Base-by-base conservation (phyloP, 192 early-diverging fungal genomes). In the Backusella australiensis region DNA sequence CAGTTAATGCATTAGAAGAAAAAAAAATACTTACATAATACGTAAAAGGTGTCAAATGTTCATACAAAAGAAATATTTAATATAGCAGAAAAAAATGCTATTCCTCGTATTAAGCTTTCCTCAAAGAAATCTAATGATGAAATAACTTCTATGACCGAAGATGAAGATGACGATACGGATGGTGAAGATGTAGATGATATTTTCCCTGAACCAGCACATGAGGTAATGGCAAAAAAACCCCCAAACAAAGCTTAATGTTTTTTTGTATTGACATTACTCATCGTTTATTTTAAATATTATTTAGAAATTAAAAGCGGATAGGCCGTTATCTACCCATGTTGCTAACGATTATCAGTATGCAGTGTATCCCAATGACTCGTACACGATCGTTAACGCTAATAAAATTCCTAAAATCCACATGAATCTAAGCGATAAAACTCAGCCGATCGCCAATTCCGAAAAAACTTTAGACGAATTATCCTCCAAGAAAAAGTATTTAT, bases 141-240 rank as follows among this genome's bases (percentile, higher is more conserved):
- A 63, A 63, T 63, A 34, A 68, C 67, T 36, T 68, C 35, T 36
- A 68, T 68, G 67, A 68, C 67, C 7, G 74, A 67, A 15, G 74
- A 75, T 19, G 74, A 75, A 19, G 29, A 15, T 12, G 65, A 66
- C 21, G 74, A 75, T 67, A 63, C 65, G 11, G 65, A 75, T 35
- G 72, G 17, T 35, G 49, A 73, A 21, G 63, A 75, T 19, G 74
- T 75, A 6, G 72, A 74, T 23, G 53, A 74, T 35, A 21, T 67
- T 12, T 59, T 63, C 32, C 65, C 65, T 38, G 74, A 75, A 14
- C 35, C 38, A 4, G 2, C 21, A 5, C 74, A 59, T 67, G 65
- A 66, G 65, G 74, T 75, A 75, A 65, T 14, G 65, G 41, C 66
- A 49, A 42, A 23, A 34, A 17, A 26, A 36, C 19, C 5, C 14